These are phyloP conservation scores for Haematococcus lacustris DNA, from an alignment of 139 green algal genomes.

Conservation along the genomic window DNA sequence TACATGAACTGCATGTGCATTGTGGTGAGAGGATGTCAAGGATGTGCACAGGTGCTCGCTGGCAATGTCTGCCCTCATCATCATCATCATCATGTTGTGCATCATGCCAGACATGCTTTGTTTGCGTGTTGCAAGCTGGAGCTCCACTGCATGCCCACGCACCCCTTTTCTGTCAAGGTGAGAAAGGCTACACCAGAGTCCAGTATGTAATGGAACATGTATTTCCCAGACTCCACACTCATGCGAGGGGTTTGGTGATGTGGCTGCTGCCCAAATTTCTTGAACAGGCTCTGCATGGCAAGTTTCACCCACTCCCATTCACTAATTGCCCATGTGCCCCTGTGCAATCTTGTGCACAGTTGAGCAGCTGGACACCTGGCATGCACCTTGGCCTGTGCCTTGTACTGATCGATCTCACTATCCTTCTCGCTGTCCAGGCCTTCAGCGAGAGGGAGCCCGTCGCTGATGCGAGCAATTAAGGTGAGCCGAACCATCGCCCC, in stretches of 20 bases:
- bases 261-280: constrained; percentile 47
- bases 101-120: too few species aligned
- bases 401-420: constrained; percentile 79
- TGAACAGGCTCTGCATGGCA: constrained; percentile 54
- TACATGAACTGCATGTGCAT: too few species aligned
- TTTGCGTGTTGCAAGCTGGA: too few species aligned
- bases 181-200: constrained; percentile 84
- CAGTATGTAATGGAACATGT: constrained; percentile 86
- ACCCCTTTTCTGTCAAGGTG: constrained; percentile 82
- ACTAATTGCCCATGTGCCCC: neutral
- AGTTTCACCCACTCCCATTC: too few species aligned
- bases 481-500: constrained; percentile 90
- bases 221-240: constrained; percentile 72
- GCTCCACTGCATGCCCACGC: constrained; percentile 16
- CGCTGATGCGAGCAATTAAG: constrained; percentile 79
- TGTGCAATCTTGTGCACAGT: neutral
- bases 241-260: constrained; percentile 38
- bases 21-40: too few species aligned
- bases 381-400: constrained; percentile 89
- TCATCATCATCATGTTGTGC: too few species aligned
- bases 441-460: constrained; percentile 93
- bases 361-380: neutral
- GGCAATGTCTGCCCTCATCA: too few species aligned
- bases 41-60: too few species aligned
- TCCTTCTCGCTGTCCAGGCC: constrained; percentile 89